A percentile compares a stretch with the other conserved stretches of the same genome.
Conservation (phyloP, 805 yeast genomes). For the Phaffomyces opuntiae region DNA sequence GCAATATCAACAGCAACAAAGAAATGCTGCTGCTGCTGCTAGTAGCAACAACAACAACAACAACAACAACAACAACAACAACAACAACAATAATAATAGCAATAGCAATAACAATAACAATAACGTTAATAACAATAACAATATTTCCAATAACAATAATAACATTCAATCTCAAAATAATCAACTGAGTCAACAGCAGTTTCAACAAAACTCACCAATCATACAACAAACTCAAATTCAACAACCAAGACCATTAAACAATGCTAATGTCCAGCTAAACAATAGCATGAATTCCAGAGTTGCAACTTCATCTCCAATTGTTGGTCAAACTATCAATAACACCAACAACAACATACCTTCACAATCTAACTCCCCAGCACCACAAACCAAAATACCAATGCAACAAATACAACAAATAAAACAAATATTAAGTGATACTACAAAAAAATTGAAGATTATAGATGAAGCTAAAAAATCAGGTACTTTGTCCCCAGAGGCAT, state of each 20-base stretch:
- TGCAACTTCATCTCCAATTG: conserved; percentile 13
- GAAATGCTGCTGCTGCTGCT: conserved; percentile 7
- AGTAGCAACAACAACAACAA: conserved; percentile 23
- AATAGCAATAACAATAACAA: conserved; percentile 11
- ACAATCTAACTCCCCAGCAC: conserved; percentile 6
- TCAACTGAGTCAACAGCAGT: conserved; percentile 2
- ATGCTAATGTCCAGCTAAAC: not conserved
- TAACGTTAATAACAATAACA: conserved; percentile 3
- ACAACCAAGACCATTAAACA: conserved; percentile 15
- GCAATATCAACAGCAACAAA: conserved; percentile 44
- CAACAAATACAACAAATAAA: conserved; percentile 38
- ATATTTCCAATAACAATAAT: conserved; percentile 2
- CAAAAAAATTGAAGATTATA: conserved; percentile 42
- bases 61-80: conserved; percentile 11
- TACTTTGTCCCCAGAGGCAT: conserved; percentile 37
- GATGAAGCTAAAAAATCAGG: conserved; percentile 40
- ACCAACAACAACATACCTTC: not conserved
- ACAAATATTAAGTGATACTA: conserved; percentile 41
- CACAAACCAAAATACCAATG: conserved; percentile 11
- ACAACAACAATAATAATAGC: conserved; percentile 4
- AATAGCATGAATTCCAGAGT: conserved; percentile 4
- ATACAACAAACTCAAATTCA: conserved; percentile 31
- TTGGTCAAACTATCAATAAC: conserved; percentile 7
- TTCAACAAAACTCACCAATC: conserved; percentile 6
- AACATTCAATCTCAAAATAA: not conserved